phyloP scores from a whole-genome alignment of 306 rosid genomes.

The Quercus alba region DNA sequence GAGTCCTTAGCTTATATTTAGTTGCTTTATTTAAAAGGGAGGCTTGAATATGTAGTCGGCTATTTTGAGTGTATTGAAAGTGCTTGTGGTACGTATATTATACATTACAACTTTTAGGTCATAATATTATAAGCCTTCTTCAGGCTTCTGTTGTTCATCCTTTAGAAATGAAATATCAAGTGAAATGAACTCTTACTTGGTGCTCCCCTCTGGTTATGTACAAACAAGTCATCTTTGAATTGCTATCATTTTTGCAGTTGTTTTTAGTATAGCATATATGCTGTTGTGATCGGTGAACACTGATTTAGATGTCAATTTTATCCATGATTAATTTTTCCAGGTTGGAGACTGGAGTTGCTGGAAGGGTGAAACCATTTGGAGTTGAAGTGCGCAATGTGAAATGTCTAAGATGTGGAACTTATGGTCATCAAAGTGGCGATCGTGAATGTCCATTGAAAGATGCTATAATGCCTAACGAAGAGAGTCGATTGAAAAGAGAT shows the following conservation, averaged over 20 bases:
- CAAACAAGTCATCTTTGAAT: neutral
- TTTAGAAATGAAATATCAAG: constrained; percentile 8
- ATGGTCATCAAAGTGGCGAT: constrained; percentile 98
- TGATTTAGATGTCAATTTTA: constrained; percentile 1
- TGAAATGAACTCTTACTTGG: neutral
- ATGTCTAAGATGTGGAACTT: constrained; percentile 83
- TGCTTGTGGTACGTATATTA: constrained; percentile 2
- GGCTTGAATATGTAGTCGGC: neutral
- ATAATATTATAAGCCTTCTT: constrained; percentile 2
- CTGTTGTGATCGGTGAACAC: neutral
- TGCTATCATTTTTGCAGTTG: neutral
- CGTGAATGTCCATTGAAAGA: constrained; percentile 97
- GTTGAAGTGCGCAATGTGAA: constrained; percentile 92
- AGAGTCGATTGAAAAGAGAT: constrained; percentile 85
- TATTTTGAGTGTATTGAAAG: constrained; percentile 3
- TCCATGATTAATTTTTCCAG: constrained; percentile 40
- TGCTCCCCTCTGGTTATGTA: neutral
- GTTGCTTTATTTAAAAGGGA: neutral
- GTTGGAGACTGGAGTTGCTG: constrained; percentile 86
- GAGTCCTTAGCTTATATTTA: neutral
- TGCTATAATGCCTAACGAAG: constrained; percentile 85
- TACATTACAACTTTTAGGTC: neutral
- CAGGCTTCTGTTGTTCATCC: neutral
- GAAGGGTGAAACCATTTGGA: constrained; percentile 86
- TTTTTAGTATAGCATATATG: neutral